Evolutionary conservation across 176 grass and related monocot species (phyloP).

Genomic region (Carex cristatella): DNA sequence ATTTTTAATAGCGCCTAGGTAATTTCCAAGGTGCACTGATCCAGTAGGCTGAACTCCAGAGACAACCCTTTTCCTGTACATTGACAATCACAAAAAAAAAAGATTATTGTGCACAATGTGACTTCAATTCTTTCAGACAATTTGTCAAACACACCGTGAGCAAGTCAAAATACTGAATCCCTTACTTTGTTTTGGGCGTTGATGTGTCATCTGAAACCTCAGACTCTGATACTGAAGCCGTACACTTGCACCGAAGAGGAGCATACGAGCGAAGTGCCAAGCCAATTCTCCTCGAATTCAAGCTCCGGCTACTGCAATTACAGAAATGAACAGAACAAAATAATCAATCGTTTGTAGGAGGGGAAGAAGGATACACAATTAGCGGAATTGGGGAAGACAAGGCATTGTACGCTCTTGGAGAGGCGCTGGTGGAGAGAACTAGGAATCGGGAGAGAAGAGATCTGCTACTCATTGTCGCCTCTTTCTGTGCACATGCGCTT

Average conservation of each 20-base stretch:
- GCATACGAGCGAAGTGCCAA: neutral
- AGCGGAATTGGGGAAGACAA: neutral
- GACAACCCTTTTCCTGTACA: constrained; percentile 89
- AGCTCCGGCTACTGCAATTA: constrained; percentile 13
- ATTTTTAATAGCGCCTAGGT: constrained; percentile 95
- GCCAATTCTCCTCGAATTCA: constrained; percentile 8
- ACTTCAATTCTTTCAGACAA: constrained; percentile 2
- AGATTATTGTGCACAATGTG: neutral
- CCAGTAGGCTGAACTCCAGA: constrained; percentile 98
- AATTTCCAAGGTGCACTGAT: constrained; percentile 94
- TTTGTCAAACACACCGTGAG: constrained; percentile 17
- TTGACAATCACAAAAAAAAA: neutral
- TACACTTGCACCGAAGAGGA: constrained; percentile 29
- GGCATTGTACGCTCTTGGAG: constrained; percentile 11
- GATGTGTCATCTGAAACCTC: neutral
- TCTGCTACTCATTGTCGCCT: constrained; percentile 14
- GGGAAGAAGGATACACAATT: neutral
- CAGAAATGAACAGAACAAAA: neutral
- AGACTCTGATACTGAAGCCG: constrained; percentile 22
- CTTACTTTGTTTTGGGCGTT: constrained; percentile 10
- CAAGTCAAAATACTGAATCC: neutral
- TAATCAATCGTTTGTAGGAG: neutral
- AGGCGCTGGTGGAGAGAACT: constrained; percentile 11
- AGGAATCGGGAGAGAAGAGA: constrained; percentile 36
- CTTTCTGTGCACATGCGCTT: neutral